Conservation (phyloP, 1,139 yeast genomes). For the Suhomyces panamericanus region DNA sequence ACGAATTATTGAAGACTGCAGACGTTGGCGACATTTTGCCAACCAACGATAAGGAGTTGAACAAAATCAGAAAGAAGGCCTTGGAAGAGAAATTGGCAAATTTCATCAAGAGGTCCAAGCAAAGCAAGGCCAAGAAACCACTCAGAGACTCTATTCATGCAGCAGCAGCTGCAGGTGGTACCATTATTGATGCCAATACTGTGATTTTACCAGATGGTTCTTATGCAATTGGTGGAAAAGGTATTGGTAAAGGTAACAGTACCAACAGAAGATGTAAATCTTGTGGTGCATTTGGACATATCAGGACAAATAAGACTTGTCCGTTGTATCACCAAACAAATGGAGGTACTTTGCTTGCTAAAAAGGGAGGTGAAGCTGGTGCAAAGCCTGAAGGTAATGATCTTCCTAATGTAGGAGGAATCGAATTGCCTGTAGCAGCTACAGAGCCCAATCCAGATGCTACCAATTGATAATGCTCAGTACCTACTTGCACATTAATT, state of each 20-base stretch:
- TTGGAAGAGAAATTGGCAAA: conserved; percentile 84
- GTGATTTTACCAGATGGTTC: conserved; percentile 48
- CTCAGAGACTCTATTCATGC: conserved; percentile 43
- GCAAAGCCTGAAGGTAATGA: not conserved
- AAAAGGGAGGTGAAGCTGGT: conserved; percentile 1
- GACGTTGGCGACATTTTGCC: conserved; percentile 71
- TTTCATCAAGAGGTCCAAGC: conserved; percentile 65
- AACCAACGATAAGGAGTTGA: conserved; percentile 83
- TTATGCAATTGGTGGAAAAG: conserved; percentile 57
- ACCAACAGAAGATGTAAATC: conserved; percentile 87
- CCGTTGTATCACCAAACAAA: conserved; percentile 63
- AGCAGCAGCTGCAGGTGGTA: conserved; percentile 50
- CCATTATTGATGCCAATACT: conserved; percentile 44
- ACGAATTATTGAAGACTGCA: conserved; percentile 55
- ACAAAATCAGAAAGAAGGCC: conserved; percentile 73
- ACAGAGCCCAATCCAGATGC: not conserved
- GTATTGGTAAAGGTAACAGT: conserved; percentile 73
- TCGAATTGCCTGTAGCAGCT: not conserved
- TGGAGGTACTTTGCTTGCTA: conserved; percentile 20
- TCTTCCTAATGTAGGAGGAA: not conserved
- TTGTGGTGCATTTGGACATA: conserved; percentile 95
- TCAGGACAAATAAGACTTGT: conserved; percentile 84
- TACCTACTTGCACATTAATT: not conserved
- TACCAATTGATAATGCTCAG: not conserved
- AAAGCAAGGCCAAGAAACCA: conserved; percentile 42